These are phyloP conservation scores for Sequoia sempervirens DNA, from an alignment of 75 land plant genomes.

Conservation along the genomic window DNA sequence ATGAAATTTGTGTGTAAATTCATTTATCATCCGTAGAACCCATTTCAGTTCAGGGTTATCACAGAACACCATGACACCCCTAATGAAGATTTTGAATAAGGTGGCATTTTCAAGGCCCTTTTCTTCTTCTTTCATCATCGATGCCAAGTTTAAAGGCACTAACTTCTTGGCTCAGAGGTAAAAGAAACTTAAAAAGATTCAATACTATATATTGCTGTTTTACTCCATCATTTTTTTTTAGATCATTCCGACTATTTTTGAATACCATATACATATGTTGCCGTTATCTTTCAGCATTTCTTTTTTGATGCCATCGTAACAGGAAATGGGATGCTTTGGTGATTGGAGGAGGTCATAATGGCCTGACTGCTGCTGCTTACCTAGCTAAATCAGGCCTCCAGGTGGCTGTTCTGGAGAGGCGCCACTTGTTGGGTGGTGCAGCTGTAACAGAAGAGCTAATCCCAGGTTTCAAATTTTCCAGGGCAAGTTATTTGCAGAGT, in stretches of 20 bases:
- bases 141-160: slow-evolving; percentile 11
- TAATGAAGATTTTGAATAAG: neutral
- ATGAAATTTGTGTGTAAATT: no score
- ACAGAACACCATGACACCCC: neutral
- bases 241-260: no score
- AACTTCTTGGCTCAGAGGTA: slow-evolving; percentile 10
- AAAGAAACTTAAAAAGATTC: neutral
- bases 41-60: neutral
- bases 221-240: no score
- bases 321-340: slow-evolving; percentile 89
- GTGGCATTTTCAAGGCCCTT: neutral
- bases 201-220: no score
- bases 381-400: slow-evolving; percentile 74
- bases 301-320: neutral
- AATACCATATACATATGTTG: neutral
- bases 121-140: neutral
- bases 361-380: slow-evolving; percentile 92
- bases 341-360: slow-evolving; percentile 96
- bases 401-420: slow-evolving; percentile 84
- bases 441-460: slow-evolving; percentile 94
- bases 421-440: slow-evolving; percentile 90
- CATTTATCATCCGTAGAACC: neutral
- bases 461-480: slow-evolving; percentile 95
- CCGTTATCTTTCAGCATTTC: neutral
- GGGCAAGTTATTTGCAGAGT: slow-evolving; percentile 93